Percentiles rank a stretch among this genome's conserved stretches.
Conservation (phyloP, 2,329 filamentous ascomycete species). For the Fusarium tupiense region DNA sequence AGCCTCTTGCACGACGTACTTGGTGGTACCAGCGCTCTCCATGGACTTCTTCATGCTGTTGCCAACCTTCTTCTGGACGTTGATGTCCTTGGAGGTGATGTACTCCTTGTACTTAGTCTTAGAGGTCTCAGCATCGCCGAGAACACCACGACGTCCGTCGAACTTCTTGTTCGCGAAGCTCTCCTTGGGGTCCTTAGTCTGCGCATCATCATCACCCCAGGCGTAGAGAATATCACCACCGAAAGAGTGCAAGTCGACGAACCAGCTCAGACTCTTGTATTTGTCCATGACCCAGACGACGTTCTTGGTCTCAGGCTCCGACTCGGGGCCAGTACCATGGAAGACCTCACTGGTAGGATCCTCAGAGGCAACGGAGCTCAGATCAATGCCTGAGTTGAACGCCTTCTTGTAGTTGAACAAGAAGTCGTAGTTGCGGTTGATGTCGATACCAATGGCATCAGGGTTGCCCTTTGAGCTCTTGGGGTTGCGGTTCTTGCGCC, state of each 20-base stretch:
- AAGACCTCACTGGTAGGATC: constrained; percentile 58
- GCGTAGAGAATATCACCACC: constrained; percentile 62
- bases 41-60: constrained; percentile 52
- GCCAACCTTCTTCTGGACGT: constrained; percentile 46
- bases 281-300: constrained; percentile 62
- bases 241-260: constrained; percentile 67
- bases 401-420: constrained; percentile 62
- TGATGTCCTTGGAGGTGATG: constrained; percentile 50
- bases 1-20: constrained; percentile 52
- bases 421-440: constrained; percentile 68
- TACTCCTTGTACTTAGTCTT: constrained; percentile 57
- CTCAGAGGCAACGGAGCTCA: constrained; percentile 49
- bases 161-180: constrained; percentile 64
- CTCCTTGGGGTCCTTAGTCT: constrained; percentile 55
- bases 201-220: constrained; percentile 66
- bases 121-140: constrained; percentile 48
- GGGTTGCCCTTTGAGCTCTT: constrained; percentile 46
- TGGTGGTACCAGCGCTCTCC: constrained; percentile 49
- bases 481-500: constrained; percentile 66
- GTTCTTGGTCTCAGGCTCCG: constrained; percentile 66
- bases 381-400: constrained; percentile 53
- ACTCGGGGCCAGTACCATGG: constrained; percentile 61
- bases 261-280: constrained; percentile 63
- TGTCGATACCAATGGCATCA: constrained; percentile 57
- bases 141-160: constrained; percentile 60